phyloP scores from a whole-genome alignment of 108 stramenopile species.

The Nannochloropsis salina region DNA sequence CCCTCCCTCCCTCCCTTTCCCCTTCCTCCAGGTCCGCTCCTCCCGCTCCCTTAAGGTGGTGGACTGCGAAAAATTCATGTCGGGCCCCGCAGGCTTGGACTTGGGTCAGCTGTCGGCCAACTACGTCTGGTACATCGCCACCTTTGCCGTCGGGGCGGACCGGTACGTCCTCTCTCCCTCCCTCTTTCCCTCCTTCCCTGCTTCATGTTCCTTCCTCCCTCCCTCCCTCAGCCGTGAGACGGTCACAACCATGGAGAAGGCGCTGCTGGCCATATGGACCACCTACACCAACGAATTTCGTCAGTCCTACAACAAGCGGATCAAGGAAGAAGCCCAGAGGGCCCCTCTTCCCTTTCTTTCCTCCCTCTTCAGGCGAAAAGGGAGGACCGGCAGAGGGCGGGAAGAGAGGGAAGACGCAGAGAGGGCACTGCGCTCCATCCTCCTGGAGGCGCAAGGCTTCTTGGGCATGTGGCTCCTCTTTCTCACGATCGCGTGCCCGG shows the following conservation, averaged over 20 bases:
- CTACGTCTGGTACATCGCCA: background rate
- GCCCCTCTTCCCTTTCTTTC: background rate
- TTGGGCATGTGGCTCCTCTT: background rate
- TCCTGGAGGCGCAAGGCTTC: background rate
- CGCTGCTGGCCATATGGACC: background rate
- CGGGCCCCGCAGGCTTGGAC: background rate
- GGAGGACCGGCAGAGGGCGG: background rate
- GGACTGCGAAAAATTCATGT: background rate
- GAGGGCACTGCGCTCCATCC: background rate
- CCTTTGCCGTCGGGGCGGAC: background rate
- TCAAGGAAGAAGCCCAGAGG: background rate
- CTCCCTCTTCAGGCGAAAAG: background rate
- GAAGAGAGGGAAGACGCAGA: background rate
- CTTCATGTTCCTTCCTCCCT: background rate
- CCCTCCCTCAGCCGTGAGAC: background rate
- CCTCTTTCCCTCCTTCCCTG: background rate
- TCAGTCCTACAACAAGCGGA: background rate
- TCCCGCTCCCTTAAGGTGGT: background rate
- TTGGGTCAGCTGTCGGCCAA: background rate
- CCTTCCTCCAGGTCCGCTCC: background rate
- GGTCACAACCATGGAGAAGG: background rate
- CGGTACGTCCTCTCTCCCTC: background rate
- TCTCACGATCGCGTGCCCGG: background rate
- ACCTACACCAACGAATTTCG: background rate
- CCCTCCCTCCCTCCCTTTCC: conserved; percentile 9